Evolutionary conservation across 305 asterid genomes (phyloP).

Genomic region (Nicotiana rustica): DNA sequence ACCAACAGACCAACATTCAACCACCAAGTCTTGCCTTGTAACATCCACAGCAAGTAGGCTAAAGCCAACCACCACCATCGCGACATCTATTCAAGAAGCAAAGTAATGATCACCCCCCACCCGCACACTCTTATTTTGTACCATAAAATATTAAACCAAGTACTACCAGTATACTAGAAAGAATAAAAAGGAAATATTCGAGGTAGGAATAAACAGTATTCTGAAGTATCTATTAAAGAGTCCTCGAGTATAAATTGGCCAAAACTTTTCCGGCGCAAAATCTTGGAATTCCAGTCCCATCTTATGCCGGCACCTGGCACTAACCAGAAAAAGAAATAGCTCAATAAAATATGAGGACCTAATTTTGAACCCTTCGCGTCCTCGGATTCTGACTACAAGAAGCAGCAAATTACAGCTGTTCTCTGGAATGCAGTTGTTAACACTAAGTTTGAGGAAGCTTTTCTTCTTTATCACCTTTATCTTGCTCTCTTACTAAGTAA

Average conservation of each 20-base stretch:
- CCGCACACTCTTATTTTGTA: background rate
- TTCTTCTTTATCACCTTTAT: background rate
- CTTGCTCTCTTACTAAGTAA: background rate
- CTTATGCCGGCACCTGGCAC: background rate
- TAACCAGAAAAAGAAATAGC: background rate
- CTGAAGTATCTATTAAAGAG: slow-evolving; percentile 14
- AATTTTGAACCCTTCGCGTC: background rate
- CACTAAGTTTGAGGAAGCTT: background rate
- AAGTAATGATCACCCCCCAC: background rate
- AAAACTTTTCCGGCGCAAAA: background rate
- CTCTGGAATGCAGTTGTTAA: background rate
- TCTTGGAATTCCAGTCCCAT: background rate
- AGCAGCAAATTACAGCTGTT: background rate
- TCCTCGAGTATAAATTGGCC: background rate
- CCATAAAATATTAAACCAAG: background rate
- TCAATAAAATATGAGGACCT: background rate
- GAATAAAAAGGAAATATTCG: background rate
- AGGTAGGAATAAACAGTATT: slow-evolving; percentile 2
- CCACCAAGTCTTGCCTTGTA: slow-evolving; percentile 6
- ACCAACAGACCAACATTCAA: background rate
- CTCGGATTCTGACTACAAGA: slow-evolving; percentile 3
- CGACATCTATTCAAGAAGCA: background rate
- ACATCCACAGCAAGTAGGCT: background rate
- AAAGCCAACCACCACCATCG: background rate
- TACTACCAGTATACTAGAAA: background rate